These are phyloP conservation scores for Puccinia triticina DNA, from an alignment of 1,284 basidiomycete genomes.

Conservation along the genomic window DNA sequence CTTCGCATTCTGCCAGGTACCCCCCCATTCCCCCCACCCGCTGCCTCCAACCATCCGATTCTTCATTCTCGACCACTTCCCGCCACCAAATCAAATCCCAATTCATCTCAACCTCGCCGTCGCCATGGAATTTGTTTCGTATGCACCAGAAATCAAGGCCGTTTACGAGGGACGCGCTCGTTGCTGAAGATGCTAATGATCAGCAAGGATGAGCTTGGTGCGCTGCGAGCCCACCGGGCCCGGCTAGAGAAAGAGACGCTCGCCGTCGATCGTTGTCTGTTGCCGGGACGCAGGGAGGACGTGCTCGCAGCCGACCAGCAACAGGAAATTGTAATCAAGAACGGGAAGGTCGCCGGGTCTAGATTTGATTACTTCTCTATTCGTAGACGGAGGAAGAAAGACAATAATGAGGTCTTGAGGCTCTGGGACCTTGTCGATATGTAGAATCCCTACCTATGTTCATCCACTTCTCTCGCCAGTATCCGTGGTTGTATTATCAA, in stretches of 20 bases:
- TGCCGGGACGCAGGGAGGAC: conserved; percentile 71
- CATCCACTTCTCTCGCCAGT: no score
- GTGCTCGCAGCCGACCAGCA: conserved; percentile 66
- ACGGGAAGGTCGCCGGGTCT: conserved; percentile 68
- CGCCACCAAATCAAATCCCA: no score
- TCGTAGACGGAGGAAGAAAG: conserved; percentile 73
- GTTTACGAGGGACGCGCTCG: conserved; percentile 71
- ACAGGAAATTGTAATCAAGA: conserved; percentile 71
- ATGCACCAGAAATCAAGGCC: no score
- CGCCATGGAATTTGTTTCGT: no score
- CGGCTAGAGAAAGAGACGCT: conserved; percentile 68
- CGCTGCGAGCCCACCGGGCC: conserved; percentile 66
- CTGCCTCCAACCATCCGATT: no score
- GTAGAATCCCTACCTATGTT: not conserved
- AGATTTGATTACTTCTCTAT: conserved; percentile 75
- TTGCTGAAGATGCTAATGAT: conserved; percentile 70
- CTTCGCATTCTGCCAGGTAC: no score
- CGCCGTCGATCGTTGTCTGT: conserved; percentile 67
- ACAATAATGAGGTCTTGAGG: conserved; percentile 81
- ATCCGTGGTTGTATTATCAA: not conserved
- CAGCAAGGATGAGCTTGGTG: conserved; percentile 66
- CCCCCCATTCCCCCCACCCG: no score
- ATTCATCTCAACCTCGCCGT: no score
- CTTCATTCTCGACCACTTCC: no score
- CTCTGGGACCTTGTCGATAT: conserved; percentile 74